These are phyloP conservation scores for Cyclanthera cordifolia DNA, from an alignment of 306 rosid species.

Conservation along the genomic window DNA sequence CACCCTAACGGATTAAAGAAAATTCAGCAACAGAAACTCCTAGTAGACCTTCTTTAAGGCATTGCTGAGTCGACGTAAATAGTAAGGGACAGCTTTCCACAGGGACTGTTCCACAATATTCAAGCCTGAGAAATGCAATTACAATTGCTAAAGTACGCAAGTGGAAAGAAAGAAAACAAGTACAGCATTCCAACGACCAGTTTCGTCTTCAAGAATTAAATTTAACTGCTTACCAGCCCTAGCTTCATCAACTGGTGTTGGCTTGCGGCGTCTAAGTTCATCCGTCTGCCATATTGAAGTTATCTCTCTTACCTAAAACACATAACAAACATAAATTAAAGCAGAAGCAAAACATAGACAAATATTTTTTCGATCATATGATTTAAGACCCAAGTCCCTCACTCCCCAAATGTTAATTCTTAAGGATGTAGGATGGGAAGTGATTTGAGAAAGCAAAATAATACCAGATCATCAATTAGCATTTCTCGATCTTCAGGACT, in stretches of 20 bases:
- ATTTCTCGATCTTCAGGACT: slow-evolving; percentile 69
- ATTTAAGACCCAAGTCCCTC: background rate
- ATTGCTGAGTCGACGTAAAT: slow-evolving; percentile 84
- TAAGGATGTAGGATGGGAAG: slow-evolving; percentile 18
- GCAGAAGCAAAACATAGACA: slow-evolving; percentile 11
- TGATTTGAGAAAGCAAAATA: slow-evolving; percentile 16
- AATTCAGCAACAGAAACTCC: slow-evolving; percentile 17
- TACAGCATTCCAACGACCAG: background rate
- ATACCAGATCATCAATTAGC: slow-evolving; percentile 93
- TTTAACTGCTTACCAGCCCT: slow-evolving; percentile 56
- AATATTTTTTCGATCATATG: background rate
- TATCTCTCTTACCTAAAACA: slow-evolving; percentile 77
- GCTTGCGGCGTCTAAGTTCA: slow-evolving; percentile 82
- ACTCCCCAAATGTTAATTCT: slow-evolving; percentile 13
- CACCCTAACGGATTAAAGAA: slow-evolving; percentile 7
- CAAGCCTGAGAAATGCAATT: slow-evolving; percentile 36
- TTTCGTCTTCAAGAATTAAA: slow-evolving; percentile 13
- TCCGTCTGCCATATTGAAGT: slow-evolving; percentile 98
- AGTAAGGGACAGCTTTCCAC: slow-evolving; percentile 96
- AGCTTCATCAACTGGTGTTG: slow-evolving; percentile 96
- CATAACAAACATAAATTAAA: slow-evolving; percentile 8
- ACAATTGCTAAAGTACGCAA: slow-evolving; percentile 6
- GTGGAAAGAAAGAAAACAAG: slow-evolving; percentile 6
- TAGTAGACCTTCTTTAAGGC: slow-evolving; percentile 73
- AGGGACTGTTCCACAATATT: slow-evolving; percentile 96